Evolutionary conservation across 75 land plant species (phyloP).

Genomic region (Sequoiadendron giganteum): DNA sequence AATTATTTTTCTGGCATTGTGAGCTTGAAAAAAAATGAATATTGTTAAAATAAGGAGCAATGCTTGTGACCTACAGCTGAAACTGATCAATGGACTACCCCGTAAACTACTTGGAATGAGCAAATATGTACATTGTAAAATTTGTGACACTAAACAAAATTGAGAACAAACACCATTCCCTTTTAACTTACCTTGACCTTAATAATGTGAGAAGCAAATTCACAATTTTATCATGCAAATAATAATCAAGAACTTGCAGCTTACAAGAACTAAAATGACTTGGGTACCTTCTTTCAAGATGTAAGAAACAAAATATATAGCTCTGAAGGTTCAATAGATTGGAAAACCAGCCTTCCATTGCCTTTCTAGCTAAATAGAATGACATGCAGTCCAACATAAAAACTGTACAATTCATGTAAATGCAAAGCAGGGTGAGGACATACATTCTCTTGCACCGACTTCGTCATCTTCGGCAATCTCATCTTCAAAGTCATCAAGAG

Average conservation of each 20-base stretch:
- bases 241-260: too few relatives aligned
- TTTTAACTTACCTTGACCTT: not conserved
- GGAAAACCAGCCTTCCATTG: not conserved
- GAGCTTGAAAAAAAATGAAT: too few relatives aligned
- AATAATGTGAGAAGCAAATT: not conserved
- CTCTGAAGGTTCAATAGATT: not conserved
- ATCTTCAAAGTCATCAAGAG: constrained; percentile 77
- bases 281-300: not conserved
- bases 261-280: too few relatives aligned
- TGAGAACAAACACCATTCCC: not conserved
- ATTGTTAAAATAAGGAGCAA: not conserved
- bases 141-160: not conserved
- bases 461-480: constrained; percentile 57
- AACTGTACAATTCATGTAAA: not conserved
- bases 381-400: not conserved
- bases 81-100: not conserved
- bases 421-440: not conserved
- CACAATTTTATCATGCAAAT: too few relatives aligned
- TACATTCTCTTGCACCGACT: constrained; percentile 23
- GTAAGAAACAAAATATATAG: not conserved
- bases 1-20: too few relatives aligned
- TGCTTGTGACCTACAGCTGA: not conserved
- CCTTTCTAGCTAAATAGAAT: not conserved
- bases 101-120: not conserved
- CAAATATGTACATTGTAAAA: too few relatives aligned